Evolutionary conservation across 2,329 filamentous ascomycete genomes (phyloP).

Genomic region (Colletotrichum magnum): DNA sequence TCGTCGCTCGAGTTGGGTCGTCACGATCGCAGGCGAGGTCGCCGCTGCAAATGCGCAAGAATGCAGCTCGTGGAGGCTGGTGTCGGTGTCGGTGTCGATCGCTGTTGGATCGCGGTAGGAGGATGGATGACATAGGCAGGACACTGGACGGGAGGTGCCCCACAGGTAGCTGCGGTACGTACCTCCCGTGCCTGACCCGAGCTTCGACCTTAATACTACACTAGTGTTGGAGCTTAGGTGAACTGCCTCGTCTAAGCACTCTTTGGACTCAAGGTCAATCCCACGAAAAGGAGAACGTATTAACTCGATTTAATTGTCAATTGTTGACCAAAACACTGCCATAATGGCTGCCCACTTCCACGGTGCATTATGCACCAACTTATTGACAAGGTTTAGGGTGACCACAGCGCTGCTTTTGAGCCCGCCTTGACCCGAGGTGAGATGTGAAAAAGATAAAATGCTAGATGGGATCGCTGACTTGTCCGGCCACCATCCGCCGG

Average conservation of each 20-base stretch:
- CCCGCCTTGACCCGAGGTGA: slow-evolving; percentile 1
- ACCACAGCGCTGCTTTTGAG: slow-evolving; percentile 18
- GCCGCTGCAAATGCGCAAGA: slow-evolving; percentile 27
- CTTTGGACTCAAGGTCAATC: too few species aligned
- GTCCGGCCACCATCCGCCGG: slow-evolving; percentile 17
- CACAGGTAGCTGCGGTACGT: slow-evolving; percentile 29
- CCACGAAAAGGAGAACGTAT: too few species aligned
- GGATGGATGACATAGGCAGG: slow-evolving; percentile 39
- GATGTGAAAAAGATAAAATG: slow-evolving; percentile 15
- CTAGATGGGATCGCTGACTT: slow-evolving; percentile 23
- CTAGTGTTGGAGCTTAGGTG: too few species aligned
- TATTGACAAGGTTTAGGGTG: neutral
- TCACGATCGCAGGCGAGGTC: slow-evolving; percentile 21
- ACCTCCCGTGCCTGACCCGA: slow-evolving; percentile 3
- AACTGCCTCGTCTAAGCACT: too few species aligned
- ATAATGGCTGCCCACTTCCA: neutral
- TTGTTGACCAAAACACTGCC: neutral
- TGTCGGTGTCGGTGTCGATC: slow-evolving; percentile 31
- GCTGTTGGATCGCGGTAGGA: slow-evolving; percentile 24
- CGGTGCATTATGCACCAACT: neutral
- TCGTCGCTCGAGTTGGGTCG: slow-evolving; percentile 25
- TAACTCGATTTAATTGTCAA: neutral
- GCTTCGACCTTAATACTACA: too few species aligned
- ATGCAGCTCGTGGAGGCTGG: slow-evolving; percentile 30
- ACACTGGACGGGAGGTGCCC: slow-evolving; percentile 20